Percentiles rank a stretch among this genome's conserved stretches.
These are phyloP conservation scores for Trifolium repens DNA, from an alignment of 306 rosid species.

Conservation along the genomic window DNA sequence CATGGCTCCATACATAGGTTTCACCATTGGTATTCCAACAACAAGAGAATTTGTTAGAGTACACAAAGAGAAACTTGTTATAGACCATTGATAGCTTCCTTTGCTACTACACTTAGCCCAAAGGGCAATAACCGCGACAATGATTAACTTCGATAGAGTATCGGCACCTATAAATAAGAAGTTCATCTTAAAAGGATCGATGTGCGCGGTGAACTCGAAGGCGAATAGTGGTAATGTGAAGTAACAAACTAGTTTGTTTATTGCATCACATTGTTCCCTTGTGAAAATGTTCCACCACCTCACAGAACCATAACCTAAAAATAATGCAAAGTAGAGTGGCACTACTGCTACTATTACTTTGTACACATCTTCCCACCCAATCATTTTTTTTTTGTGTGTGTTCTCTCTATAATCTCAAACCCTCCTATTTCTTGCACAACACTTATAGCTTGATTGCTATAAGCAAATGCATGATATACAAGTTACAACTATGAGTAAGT, in stretches of 20 bases:
- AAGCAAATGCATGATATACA: conserved; percentile 29
- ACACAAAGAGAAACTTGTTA: conserved; percentile 82
- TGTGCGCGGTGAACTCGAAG: conserved; percentile 76
- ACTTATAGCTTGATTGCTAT: conserved; percentile 12
- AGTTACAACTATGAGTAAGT: conserved; percentile 10
- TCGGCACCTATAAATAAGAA: conserved; percentile 67
- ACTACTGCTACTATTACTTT: conserved; percentile 79
- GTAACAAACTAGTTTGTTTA: conserved; percentile 81
- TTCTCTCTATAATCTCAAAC: background rate
- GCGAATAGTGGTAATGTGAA: conserved; percentile 91
- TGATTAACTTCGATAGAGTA: conserved; percentile 72
- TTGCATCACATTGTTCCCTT: conserved; percentile 79
- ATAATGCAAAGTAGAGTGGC: conserved; percentile 79
- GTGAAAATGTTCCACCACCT: conserved; percentile 88
- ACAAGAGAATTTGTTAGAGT: conserved; percentile 79
- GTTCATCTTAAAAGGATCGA: conserved; percentile 84
- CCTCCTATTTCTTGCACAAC: background rate
- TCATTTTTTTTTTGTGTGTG: conserved; percentile 49
- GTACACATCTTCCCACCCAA: conserved; percentile 83
- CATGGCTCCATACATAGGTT: conserved; percentile 76
- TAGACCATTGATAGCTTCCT: conserved; percentile 78
- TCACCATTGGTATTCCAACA: conserved; percentile 78
- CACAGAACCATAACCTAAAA: conserved; percentile 85
- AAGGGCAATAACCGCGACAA: conserved; percentile 57
- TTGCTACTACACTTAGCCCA: conserved; percentile 78